Evolutionary conservation across 1,284 basidiomycete genomes (phyloP).

Genomic region (Cutaneotrichosporon arboriforme): DNA sequence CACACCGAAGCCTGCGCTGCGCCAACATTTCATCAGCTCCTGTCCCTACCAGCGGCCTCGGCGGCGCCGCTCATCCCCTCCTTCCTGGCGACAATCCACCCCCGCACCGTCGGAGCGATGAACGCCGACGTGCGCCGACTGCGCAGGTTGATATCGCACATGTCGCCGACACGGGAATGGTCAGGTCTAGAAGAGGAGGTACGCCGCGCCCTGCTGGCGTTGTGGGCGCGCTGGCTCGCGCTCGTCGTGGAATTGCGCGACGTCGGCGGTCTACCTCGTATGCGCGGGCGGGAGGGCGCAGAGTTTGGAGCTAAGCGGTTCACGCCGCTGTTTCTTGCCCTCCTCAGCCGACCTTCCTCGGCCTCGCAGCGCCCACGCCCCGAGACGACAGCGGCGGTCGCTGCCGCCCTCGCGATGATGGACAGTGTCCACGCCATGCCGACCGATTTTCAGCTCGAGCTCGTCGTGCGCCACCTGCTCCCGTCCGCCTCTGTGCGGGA

Average conservation of each 20-base stretch:
- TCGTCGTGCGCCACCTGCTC: not conserved
- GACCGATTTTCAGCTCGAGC: constrained; percentile 1
- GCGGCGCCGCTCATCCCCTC: not conserved
- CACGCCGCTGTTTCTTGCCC: not conserved
- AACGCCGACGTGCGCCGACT: not conserved
- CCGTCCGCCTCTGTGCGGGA: no score
- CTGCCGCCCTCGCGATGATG: not conserved
- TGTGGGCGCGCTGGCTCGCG: constrained; percentile 2
- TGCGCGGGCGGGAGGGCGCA: not conserved
- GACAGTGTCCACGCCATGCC: not conserved
- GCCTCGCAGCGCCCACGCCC: not conserved
- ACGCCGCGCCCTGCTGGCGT: not conserved
- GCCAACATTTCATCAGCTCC: not conserved
- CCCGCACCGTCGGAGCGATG: not conserved
- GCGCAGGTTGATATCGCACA: not conserved
- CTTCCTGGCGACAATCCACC: not conserved
- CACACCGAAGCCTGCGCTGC: no score
- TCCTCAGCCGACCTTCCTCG: not conserved
- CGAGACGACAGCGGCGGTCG: not conserved
- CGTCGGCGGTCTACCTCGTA: not conserved
- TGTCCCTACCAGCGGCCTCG: not conserved
- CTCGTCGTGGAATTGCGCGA: not conserved
- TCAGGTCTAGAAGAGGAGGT: not conserved
- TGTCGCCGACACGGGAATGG: not conserved
- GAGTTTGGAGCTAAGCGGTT: constrained; percentile 3